Conservation (phyloP, 345 rosid species). For the Luvunga scandens region DNA sequence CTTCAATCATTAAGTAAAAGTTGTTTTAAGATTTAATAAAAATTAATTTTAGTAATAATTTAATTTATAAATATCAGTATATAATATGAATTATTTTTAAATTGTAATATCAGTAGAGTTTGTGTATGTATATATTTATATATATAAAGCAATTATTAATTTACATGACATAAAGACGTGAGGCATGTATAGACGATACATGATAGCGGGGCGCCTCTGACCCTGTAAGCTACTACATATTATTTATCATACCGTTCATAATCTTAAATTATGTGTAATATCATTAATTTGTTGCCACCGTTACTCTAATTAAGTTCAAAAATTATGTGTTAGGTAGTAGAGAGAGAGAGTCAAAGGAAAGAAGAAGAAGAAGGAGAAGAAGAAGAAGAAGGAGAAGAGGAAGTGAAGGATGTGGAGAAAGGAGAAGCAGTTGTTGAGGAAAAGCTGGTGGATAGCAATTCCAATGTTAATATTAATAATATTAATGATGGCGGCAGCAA, state of each 20-base stretch:
- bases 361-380: not conserved
- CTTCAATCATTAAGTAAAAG: too few relatives aligned
- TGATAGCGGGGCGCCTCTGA: constrained; percentile 34
- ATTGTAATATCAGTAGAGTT: too few relatives aligned
- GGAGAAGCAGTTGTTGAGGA: constrained; percentile 38
- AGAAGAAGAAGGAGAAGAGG: constrained; percentile 17
- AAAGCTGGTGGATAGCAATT: constrained; percentile 20
- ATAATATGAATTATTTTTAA: too few relatives aligned
- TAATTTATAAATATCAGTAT: accelerated
- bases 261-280: not conserved
- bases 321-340: constrained; percentile 31
- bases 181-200: too few relatives aligned
- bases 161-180: too few relatives aligned
- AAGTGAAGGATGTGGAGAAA: constrained; percentile 45
- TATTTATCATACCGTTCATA: too few relatives aligned
- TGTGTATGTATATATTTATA: too few relatives aligned
- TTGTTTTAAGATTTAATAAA: accelerated
- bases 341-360: constrained; percentile 35
- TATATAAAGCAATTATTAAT: too few relatives aligned
- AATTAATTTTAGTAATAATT: too few relatives aligned
- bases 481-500: not conserved
- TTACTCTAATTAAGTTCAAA: not conserved
- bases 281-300: not conserved
- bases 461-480: not conserved
- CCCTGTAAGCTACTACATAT: constrained; percentile 29